Base-by-base conservation (phyloP, 2,329 filamentous ascomycete species). In the Aaosphaeria pasadenensis region DNA sequence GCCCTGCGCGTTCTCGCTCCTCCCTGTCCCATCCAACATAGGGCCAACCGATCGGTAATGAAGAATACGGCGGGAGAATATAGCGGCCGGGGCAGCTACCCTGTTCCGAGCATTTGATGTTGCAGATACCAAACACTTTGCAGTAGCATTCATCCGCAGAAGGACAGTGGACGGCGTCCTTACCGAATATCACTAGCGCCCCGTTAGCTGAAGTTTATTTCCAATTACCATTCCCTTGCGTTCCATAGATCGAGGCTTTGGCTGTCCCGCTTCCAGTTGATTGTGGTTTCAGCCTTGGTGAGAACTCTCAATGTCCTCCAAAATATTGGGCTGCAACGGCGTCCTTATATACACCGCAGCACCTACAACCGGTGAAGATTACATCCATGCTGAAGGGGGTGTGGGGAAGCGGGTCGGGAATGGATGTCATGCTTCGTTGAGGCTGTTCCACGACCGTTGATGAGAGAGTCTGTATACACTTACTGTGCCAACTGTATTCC, bases 71-170 rank as follows among this genome's bases (percentile, higher is more conserved):
- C 2, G 85, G 84, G 5, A 87, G 71, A 2, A 70, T 71, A 60
- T 87, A 88, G 48, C 82, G 77, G 2, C 76, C 76, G 4, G 76
- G 69, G 58, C 85, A 87, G 29, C 71, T 73, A 24, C 74, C 70
- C 13, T 71, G 60, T 1, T 71, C 63, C 9, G 58, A 55, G 42
- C 72, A 75, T 0, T 69, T 56, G 11, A 81, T 54, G 46, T 76
- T 55, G 64, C 85, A 88, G 29, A 85, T 57, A 0, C 84, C 84
- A 57, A 84, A 88, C 11, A 82, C 76, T 38, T 84, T 80, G 68
- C 85, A 88, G 63, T 87, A 87, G 62, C 85, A 88, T 6, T 81
- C 77, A 41, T 74, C 67, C 1, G 82, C 82, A 13, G 73, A 71
- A 0, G 85, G 85, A 54, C 85, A 88, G 55, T 85, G 76, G 1